Conservation (phyloP, 441 rosid species). For the Erysimum pusillum region DNA sequence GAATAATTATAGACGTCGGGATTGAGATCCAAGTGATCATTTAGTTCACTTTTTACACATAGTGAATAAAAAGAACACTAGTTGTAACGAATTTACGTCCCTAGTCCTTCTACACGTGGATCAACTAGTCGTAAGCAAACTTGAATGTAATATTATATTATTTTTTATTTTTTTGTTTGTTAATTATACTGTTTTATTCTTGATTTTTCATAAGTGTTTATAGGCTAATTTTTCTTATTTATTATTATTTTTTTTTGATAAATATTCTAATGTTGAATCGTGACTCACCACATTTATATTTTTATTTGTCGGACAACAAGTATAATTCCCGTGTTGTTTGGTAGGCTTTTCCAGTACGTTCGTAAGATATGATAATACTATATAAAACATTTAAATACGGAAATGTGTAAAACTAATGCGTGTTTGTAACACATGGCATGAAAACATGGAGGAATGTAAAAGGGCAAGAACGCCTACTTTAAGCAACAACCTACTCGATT, state of each 20-base stretch:
- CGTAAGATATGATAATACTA: slow-evolving; percentile 27
- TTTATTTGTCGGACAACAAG: slow-evolving; percentile 2
- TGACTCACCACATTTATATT: slow-evolving; percentile 16
- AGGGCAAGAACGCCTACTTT: slow-evolving; percentile 43
- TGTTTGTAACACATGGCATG: slow-evolving; percentile 44
- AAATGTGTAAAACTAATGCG: slow-evolving; percentile 31
- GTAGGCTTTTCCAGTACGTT: slow-evolving; percentile 39
- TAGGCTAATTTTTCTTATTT: not conserved
- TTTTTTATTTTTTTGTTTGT: not conserved
- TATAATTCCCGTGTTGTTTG: slow-evolving; percentile 31
- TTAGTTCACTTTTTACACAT: not conserved
- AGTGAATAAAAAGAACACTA: not conserved
- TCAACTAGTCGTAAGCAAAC: slow-evolving; percentile 2
- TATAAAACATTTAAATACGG: slow-evolving; percentile 4
- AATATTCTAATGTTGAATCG: slow-evolving; percentile 19
- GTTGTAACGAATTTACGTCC: not conserved
- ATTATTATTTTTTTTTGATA: not conserved
- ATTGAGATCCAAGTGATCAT: not conserved
- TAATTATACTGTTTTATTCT: slow-evolving; percentile 4
- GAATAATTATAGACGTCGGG: not conserved
- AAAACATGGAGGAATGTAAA: slow-evolving; percentile 38
- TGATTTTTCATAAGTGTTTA: not conserved
- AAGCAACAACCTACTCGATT: slow-evolving; percentile 49
- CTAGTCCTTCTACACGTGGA: not conserved
- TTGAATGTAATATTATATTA: not conserved